Base-by-base conservation (phyloP, 257 asterid species). In the Leonotis leonurus region DNA sequence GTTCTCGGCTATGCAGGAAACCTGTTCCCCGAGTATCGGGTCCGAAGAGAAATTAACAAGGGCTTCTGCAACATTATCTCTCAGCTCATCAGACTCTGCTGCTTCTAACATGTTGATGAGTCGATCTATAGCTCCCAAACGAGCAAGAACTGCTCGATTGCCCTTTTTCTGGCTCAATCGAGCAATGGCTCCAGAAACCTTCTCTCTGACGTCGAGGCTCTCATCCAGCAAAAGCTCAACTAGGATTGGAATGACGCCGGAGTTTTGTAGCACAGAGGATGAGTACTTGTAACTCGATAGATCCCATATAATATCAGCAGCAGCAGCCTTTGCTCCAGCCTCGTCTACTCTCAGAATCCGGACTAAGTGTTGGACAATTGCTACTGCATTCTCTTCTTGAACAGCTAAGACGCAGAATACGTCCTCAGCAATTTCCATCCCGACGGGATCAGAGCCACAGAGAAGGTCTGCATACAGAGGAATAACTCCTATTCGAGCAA, bases 351-450 rank as follows among this genome's bases (percentile, higher is more conserved):
- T 59, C 8, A 83, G 84, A 52, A 81, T 77, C 45, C 77, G 51
- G 17, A 69, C 76, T 79, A 85, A 61, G 57, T 83, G 80, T 53
- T 77, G 71, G 2, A 68, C 60, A 45, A 85, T 85, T 60, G 29
- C 35, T 3, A 70, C 49, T 2, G 83, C 90, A 53, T 79, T 78
- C 49, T 73, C 88, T 70, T 81, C 88, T 10, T 49, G 48, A 43
- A 83, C 70, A 18, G 90, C 78, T 53, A 83, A 64, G 43, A 83
- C 41, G 70, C 85, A 85, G 12, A 85, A 67, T 17, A 85, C 86
- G 46, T 85, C 94, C 61, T 63, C 86, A 0, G 82, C 94, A 10
- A 85, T 77, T 65, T 78, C 90, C 68, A 59, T 73, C 44, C 86
- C 81, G 21, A 64, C 21, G 13, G 65, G 67, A 33, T 83, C 81